Percentiles rank a stretch among this genome's conserved stretches.
Evolutionary conservation across 768 basidiomycete genomes (phyloP).

Genomic region (Atractiella rhizophila): DNA sequence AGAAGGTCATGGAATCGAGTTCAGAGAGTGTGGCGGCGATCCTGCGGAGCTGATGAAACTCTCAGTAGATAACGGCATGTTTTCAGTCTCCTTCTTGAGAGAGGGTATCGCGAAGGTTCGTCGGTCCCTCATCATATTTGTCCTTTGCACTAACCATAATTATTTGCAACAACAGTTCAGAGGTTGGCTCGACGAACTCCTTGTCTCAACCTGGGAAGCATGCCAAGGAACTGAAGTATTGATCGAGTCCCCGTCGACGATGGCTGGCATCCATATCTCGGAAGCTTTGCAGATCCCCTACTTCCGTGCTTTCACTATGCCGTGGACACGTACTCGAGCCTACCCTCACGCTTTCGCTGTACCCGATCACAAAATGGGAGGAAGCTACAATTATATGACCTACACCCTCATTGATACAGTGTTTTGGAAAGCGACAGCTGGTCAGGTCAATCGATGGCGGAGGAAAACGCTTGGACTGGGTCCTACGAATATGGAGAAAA

Average conservation of each 20-base stretch:
- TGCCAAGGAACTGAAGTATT: slow-evolving; percentile 84
- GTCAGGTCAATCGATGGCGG: slow-evolving; percentile 87
- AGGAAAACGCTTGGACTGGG: slow-evolving; percentile 46
- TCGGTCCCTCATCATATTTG: neutral
- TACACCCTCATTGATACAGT: slow-evolving; percentile 96
- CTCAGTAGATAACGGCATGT: slow-evolving; percentile 93
- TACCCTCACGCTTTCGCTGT: slow-evolving; percentile 98
- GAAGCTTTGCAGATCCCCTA: slow-evolving; percentile 83
- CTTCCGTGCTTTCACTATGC: slow-evolving; percentile 82
- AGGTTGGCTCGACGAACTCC: slow-evolving; percentile 87
- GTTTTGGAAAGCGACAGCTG: slow-evolving; percentile 83
- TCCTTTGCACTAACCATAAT: too few species aligned
- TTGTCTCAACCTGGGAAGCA: slow-evolving; percentile 85
- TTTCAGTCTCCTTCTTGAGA: slow-evolving; percentile 80
- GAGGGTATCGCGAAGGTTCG: slow-evolving; percentile 61
- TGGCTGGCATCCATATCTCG: slow-evolving; percentile 91
- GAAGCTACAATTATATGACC: slow-evolving; percentile 95
- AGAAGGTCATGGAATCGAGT: slow-evolving; percentile 64
- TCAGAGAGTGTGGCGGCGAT: slow-evolving; percentile 79
- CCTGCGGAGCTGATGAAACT: slow-evolving; percentile 94
- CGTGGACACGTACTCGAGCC: slow-evolving; percentile 81
- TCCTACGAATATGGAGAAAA: slow-evolving; percentile 68
- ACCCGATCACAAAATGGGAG: slow-evolving; percentile 92
- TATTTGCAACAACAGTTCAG: slow-evolving; percentile 45
- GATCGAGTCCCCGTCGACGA: slow-evolving; percentile 84